A percentile compares a stretch with the other conserved stretches of the same genome.
phyloP scores from a whole-genome alignment of 2,329 filamentous ascomycete genomes.

The Blumeriella jaapii region DNA sequence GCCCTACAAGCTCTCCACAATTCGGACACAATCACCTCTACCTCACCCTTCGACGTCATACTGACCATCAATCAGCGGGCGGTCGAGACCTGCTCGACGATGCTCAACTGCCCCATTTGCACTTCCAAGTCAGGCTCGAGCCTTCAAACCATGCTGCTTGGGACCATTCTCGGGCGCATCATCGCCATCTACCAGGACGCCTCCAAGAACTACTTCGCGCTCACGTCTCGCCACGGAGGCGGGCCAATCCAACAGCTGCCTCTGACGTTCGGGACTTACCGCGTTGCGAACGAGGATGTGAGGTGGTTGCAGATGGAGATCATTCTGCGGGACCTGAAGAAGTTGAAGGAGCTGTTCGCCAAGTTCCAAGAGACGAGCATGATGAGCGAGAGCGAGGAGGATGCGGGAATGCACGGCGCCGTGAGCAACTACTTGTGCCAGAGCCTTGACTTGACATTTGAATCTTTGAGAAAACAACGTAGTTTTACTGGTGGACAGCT shows the following conservation, averaged over 20 bases:
- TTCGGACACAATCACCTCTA: conserved; percentile 29
- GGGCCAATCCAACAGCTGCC: conserved; percentile 22
- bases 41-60: conserved; percentile 34
- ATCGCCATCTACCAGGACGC: conserved; percentile 36
- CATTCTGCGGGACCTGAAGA: conserved; percentile 35
- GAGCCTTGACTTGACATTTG: conserved; percentile 33
- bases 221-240: conserved; percentile 5
- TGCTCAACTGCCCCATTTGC: conserved; percentile 36
- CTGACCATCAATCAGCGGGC: conserved; percentile 37
- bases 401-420: conserved; percentile 33
- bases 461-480: conserved; percentile 16
- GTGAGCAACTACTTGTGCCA: conserved; percentile 36
- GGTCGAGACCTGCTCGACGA: conserved; percentile 36
- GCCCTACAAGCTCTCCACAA: conserved; percentile 38
- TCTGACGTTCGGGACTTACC: conserved; percentile 35
- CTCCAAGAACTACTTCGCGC: conserved; percentile 31
- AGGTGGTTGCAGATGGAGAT: conserved; percentile 38
- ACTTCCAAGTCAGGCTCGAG: conserved; percentile 34
- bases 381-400: conserved; percentile 10
- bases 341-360: conserved; percentile 36
- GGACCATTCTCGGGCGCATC: conserved; percentile 37
- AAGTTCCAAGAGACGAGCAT: conserved; percentile 33
- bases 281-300: conserved; percentile 35
- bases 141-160: conserved; percentile 38
- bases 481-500: conserved; percentile 1